Evolutionary conservation across 768 basidiomycete species (phyloP), one percentile per base, ranked within the genome.

Genomic region (Neoboletus brunneissimus): DNA sequence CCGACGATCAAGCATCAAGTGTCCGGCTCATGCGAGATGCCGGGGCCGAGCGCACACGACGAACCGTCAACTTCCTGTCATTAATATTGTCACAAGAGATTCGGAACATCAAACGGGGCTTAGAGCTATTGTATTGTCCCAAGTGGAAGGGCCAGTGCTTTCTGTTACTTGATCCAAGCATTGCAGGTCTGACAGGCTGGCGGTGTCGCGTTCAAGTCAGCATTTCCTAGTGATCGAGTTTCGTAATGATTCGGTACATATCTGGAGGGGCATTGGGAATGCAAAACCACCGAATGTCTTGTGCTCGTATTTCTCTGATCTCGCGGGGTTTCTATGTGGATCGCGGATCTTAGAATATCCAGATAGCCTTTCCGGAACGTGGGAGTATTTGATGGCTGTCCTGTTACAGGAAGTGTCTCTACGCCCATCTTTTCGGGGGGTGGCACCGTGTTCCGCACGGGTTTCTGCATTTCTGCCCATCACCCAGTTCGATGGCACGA

Each of bases 321-420:
- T 60, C 47, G 58, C 58, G 51, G 58, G 23, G 44, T 59, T 35
- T 34, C 34, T 7, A 50, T 12, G 16, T 5, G 38, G 2, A 35
- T 51, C 60, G 60, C 61, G 66, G 63, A 67, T 67, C 65, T 67
- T 16, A 52, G 34, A 62, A 53, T 48, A n/a, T 2, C 11, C 34
- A 67, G 65, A 67, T 67, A 59, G 52, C 56, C 65, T 67, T 54
- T 46, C 23, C 22, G 12, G 6, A 34, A 16, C 25, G 32, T 55
- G 58, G 27, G 49, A 50, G 29, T 13, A 16, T 45, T 47, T 53
- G 56, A 59, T 63, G 38, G 45, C 25, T 40, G 16, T 22, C 13
- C 47, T 20, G 29, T 45, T 48, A 43, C 3, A 37, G 54, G 57
- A 9, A 54, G 11, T 31, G 25, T n/a, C 34, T 49, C 44, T 67